Evolutionary conservation across 768 basidiomycete genomes (phyloP).

Genomic region (Podaxis mareebaensis): DNA sequence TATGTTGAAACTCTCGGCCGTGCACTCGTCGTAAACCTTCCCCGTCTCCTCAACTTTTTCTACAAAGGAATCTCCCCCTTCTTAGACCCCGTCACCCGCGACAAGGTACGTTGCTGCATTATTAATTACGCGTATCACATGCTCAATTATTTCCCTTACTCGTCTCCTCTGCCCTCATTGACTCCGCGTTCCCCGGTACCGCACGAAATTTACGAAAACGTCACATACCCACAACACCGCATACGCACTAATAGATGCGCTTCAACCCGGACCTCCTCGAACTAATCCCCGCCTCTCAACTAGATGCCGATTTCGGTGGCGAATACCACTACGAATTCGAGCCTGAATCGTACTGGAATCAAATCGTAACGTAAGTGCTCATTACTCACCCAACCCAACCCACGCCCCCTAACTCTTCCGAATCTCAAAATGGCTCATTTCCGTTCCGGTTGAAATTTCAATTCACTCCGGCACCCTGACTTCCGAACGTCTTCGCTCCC

Average conservation of each 20-base stretch:
- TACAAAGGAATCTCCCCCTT: constrained; percentile 86
- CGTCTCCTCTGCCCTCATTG: neutral
- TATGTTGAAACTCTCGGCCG: constrained; percentile 88
- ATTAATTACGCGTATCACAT: neutral
- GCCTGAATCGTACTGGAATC: constrained; percentile 74
- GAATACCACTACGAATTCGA: constrained; percentile 75
- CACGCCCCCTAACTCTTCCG: neutral
- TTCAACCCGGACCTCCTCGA: constrained; percentile 85
- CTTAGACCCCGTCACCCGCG: constrained; percentile 84
- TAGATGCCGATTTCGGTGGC: constrained; percentile 85
- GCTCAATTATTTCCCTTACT: neutral
- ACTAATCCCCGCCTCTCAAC: constrained; percentile 71
- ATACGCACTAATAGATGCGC: constrained; percentile 56
- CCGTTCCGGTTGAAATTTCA: neutral
- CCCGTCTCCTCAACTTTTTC: constrained; percentile 71
- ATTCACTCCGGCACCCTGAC: neutral
- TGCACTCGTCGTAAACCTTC: constrained; percentile 82
- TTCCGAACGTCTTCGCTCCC: neutral
- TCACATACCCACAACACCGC: neutral
- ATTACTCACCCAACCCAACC: neutral
- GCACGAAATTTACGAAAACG: neutral
- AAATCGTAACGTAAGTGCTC: constrained; percentile 62
- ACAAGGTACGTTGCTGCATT: constrained; percentile 55
- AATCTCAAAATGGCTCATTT: neutral
- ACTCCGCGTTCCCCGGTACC: neutral